Base-by-base conservation (phyloP, 1,284 basidiomycete genomes). In the Trichosporon ovoides region DNA sequence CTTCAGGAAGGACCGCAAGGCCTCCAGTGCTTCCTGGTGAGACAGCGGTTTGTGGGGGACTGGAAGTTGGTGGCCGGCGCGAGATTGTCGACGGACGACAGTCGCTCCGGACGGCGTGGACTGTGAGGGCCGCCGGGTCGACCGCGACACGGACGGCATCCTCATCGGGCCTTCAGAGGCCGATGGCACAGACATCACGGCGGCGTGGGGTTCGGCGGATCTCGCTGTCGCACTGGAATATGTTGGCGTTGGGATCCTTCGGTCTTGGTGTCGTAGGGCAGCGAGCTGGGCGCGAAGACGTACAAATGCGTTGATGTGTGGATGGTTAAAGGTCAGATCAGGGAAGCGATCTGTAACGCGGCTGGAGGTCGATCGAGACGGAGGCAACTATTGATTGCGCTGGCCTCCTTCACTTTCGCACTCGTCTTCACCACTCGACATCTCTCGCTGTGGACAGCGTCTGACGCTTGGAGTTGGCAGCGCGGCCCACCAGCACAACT, bases 1-100 rank as follows among this genome's bases (percentile, higher is more conserved):
- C 69, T 85, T 88, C 76, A 98, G 85, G 76, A 93, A 91, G 56
- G 81, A 80, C 52, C 94, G 84, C 66, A 97, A 91, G 46, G 85
- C 81, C 57, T 83, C 79, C 59, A 98, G 79, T 3, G 91, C 91
- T 18, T 83, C 80, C 62, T 89, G 83, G 70, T 93, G 90, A 2
- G 72, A 68, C 6, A 76, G 61, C 9, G 68, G 58, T 35, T 68
- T 65, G 13, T 50, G 52, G 14, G 65, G 66, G 12, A 60, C 60
- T 53, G 69, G 65, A 1, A 73, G 73, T 14, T 69, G 68, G 57
- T 76, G 72, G 2, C 65, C 62, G 1, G 70, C 70, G 20, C 73
- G 61, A 5, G 73, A 74, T 9, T 71, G 73, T n/a, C 74, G 60
- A 20, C 74, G 61, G 13, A 59, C 66, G 4, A 75, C 58, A 19